Conservation (phyloP, 1,284 basidiomycete genomes). For the Pyrrhoderma noxium region DNA sequence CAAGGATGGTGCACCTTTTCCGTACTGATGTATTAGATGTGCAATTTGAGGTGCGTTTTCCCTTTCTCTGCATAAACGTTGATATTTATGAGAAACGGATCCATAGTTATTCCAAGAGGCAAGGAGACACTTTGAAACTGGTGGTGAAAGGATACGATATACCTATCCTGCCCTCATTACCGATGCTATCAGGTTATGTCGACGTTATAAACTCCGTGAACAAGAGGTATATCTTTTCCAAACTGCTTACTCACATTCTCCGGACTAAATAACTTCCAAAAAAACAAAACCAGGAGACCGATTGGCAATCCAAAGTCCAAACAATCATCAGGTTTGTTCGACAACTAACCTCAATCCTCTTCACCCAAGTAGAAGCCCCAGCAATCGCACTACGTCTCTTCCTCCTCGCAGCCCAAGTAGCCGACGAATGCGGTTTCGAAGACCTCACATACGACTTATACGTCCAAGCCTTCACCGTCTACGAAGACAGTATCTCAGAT, state of each 20-base stretch:
- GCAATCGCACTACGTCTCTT: slow-evolving; percentile 85
- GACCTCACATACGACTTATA: slow-evolving; percentile 94
- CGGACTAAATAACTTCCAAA: slow-evolving; percentile 8
- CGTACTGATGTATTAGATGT: slow-evolving; percentile 73
- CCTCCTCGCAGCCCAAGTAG: slow-evolving; percentile 88
- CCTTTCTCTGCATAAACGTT: neutral
- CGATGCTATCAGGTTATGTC: slow-evolving; percentile 81
- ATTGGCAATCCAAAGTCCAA: slow-evolving; percentile 78
- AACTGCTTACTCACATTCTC: neutral
- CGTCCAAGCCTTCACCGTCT: slow-evolving; percentile 92
- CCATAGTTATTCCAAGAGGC: slow-evolving; percentile 87
- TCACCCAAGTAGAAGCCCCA: slow-evolving; percentile 86
- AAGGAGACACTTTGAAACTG: slow-evolving; percentile 77
- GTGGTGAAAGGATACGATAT: slow-evolving; percentile 90
- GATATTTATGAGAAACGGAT: too few relatives aligned
- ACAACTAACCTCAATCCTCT: slow-evolving; percentile 84
- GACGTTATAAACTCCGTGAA: slow-evolving; percentile 78
- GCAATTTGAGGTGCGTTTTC: slow-evolving; percentile 82
- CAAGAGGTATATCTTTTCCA: slow-evolving; percentile 36
- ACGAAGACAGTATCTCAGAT: slow-evolving; percentile 93
- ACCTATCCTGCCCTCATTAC: slow-evolving; percentile 93
- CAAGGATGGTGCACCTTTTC: slow-evolving; percentile 93
- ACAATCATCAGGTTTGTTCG: slow-evolving; percentile 88
- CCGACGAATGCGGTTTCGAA: slow-evolving; percentile 89
- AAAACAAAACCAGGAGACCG: slow-evolving; percentile 65